Conservation (phyloP, 1,284 basidiomycete genomes). For the Austropuccinia psidii region DNA sequence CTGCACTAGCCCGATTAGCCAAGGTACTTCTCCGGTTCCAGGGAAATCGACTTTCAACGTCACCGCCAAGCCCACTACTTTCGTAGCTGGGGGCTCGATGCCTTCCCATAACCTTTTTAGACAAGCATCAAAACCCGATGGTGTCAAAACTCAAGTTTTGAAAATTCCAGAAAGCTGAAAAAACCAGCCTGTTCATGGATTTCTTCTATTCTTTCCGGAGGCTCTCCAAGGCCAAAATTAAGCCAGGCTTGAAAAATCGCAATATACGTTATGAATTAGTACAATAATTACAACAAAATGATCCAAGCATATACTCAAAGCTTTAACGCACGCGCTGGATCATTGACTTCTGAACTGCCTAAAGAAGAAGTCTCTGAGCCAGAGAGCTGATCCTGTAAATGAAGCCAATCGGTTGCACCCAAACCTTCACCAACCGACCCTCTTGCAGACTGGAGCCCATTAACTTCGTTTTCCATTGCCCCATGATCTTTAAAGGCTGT, state of each 20-base stretch:
- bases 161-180: background rate
- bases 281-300: too few species aligned
- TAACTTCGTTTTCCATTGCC: too few species aligned
- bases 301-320: too few species aligned
- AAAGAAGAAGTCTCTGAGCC: too few species aligned
- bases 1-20: background rate
- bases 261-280: background rate
- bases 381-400: too few species aligned
- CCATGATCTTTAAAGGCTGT: too few species aligned
- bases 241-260: conserved; percentile 3
- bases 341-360: too few species aligned
- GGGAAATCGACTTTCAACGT: background rate
- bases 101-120: conserved; percentile 27
- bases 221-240: conserved; percentile 11
- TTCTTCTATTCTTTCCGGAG: conserved; percentile 22
- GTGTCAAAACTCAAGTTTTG: background rate
- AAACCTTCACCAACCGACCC: too few species aligned
- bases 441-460: too few species aligned
- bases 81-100: conserved; percentile 30
- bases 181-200: conserved; percentile 16
- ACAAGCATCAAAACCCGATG: background rate
- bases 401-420: too few species aligned
- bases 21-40: conserved; percentile 13
- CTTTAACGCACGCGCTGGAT: too few species aligned
- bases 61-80: conserved; percentile 8